Evolutionary conservation across 176 grass and related monocot species (phyloP).

Genomic region (Eragrostis nindensis): DNA sequence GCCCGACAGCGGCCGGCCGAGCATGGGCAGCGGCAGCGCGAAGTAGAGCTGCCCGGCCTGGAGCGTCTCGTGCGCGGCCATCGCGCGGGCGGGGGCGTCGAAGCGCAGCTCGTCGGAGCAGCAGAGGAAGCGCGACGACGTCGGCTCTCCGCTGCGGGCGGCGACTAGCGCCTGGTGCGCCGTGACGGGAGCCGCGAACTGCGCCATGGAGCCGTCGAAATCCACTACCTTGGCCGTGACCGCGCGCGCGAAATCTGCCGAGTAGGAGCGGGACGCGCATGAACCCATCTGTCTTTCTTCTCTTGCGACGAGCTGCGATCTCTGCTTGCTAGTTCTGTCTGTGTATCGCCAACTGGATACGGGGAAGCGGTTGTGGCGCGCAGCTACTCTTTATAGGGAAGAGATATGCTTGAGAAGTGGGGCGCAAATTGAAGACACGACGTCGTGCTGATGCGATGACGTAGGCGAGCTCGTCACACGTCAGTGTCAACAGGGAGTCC

Average conservation of each 20-base stretch:
- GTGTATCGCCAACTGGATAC: background rate
- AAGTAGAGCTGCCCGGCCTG: constrained; percentile 67
- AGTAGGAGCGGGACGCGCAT: constrained; percentile 43
- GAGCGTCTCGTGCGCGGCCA: constrained; percentile 38
- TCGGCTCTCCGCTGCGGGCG: background rate
- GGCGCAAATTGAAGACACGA: background rate
- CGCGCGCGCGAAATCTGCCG: too few species aligned
- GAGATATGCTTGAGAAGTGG: background rate
- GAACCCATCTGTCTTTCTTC: constrained; percentile 51
- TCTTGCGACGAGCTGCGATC: too few species aligned
- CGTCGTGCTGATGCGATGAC: constrained; percentile 24
- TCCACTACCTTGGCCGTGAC: constrained; percentile 56
- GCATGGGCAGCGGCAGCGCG: constrained; percentile 49
- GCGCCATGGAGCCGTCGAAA: constrained; percentile 48
- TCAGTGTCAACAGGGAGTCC: too few species aligned
- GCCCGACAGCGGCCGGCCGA: constrained; percentile 29
- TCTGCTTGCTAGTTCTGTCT: background rate
- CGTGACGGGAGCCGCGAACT: constrained; percentile 42
- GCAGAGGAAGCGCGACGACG: constrained; percentile 48
- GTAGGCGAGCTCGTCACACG: too few species aligned
- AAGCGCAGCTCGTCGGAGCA: constrained; percentile 69
- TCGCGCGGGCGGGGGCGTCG: constrained; percentile 40
- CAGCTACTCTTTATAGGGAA: constrained; percentile 28
- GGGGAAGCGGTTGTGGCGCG: background rate
- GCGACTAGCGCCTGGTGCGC: constrained; percentile 36